A percentile compares a stretch with the other conserved stretches of the same genome.
These are phyloP conservation scores for Exophiala aquamarina DNA, from an alignment of 2,329 filamentous ascomycete genomes.

Conservation along the genomic window DNA sequence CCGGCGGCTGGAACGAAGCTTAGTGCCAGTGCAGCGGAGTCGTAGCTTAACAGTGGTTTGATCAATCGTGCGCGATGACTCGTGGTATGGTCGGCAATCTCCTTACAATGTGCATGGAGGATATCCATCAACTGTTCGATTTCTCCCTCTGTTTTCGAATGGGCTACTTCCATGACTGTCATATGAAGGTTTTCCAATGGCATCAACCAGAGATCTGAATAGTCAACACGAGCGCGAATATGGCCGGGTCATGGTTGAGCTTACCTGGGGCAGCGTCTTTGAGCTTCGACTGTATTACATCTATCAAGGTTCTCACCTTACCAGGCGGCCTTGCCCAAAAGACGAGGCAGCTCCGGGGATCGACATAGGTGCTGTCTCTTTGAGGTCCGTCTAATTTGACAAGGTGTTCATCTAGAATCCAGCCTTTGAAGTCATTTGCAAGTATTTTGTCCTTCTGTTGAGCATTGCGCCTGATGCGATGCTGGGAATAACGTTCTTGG, in stretches of 20 bases:
- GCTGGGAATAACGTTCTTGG: constrained; percentile 69
- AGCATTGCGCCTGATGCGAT: constrained; percentile 72
- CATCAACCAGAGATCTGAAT: constrained; percentile 84
- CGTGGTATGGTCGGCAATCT: constrained; percentile 60
- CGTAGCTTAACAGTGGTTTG: constrained; percentile 80
- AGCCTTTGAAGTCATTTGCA: constrained; percentile 61
- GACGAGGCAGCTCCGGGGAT: constrained; percentile 78
- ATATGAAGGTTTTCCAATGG: constrained; percentile 76
- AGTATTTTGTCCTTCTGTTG: constrained; percentile 76
- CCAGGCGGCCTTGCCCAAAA: constrained; percentile 84
- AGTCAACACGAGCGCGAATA: too few relatives aligned
- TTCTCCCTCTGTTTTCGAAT: constrained; percentile 69
- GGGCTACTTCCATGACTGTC: constrained; percentile 81
- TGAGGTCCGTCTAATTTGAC: constrained; percentile 64
- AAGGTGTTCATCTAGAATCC: constrained; percentile 75
- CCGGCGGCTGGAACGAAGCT: constrained; percentile 80
- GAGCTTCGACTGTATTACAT: constrained; percentile 67
- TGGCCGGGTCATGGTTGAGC: too few relatives aligned
- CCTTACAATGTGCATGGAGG: constrained; percentile 50
- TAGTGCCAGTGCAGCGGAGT: constrained; percentile 79
- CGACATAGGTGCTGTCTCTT: constrained; percentile 67
- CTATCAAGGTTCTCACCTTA: constrained; percentile 67
- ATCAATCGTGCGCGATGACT: constrained; percentile 71
- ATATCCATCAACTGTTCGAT: constrained; percentile 62
- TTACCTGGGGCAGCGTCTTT: constrained; percentile 67